Evolutionary conservation across 495 filamentous ascomycete genomes (phyloP), one percentile per base, ranked within the genome.

Genomic region (Aspergillus egyptiacus): DNA sequence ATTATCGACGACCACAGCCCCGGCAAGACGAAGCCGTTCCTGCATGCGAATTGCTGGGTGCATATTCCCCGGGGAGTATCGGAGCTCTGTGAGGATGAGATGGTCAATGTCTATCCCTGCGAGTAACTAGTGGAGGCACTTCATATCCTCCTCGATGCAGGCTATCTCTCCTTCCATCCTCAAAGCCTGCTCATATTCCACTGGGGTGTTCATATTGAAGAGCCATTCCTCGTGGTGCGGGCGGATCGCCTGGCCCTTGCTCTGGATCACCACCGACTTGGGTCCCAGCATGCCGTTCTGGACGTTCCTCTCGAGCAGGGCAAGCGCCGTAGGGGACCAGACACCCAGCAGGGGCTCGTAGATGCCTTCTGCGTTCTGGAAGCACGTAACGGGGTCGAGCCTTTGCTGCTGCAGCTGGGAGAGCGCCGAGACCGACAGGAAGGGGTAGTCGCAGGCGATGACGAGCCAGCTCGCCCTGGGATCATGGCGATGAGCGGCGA

Each of bases 371-470:
- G 46, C n/a, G 43, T 57, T 61, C 5, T 48, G 31, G 37, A 61
- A 64, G 41, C 58, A 61, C 5, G 56, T 59, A 31, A 61, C 23
- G 5, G 55, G 36, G 24, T 20, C 39, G 1, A 32, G 23, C 25
- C 30, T 51, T n/a, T 46, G 46, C n/a, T 39, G 41, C 17, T 54
- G 25, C 10, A 60, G 50, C 33, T 54, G 46, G 27, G 39, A 34
- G 24, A 60, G 18, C n/a, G 60, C 55, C 6, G 46, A 19, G 15
- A 51, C 49, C 15, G 56, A 51, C 5, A 61, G 31, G 19, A 61
- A 45, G 10, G 58, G 58, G 46, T 60, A 61, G 18, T 60, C 58
- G 32, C 56, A 63, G 11, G 46, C 51, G 13, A 60, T 44, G 19
- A 61, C 42, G 5, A 66, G 50, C 60, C 58, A 66, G 1, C 41